Base-by-base conservation (phyloP, 2,329 filamentous ascomycete genomes). In the Plectosphaerella cucumerina region DNA sequence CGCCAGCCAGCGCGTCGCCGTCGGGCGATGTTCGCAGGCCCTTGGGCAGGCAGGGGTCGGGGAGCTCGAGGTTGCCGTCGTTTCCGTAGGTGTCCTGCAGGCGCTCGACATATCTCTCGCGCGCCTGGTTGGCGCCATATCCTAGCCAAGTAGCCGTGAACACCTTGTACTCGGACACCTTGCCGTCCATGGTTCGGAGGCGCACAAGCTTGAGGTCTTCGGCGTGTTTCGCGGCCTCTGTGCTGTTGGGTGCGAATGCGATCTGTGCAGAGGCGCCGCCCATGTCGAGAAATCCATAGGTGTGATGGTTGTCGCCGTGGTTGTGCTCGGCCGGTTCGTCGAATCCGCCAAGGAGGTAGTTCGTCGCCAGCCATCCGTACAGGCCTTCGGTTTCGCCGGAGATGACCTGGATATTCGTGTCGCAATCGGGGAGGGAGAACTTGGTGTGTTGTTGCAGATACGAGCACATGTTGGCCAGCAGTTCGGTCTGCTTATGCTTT, bases 211-310 rank as follows among this genome's bases (percentile, higher is more conserved):
- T 96, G 50, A 99, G 73, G 64, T 97, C 91, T 55, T 97, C 81
- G 0, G 90, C 86, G 66, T 99, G 95, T 63, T 91, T 94, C 62
- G 85, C 81, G 2, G 91, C 86, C 67, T 99, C 94, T 1, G 94
- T 97, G 4, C 81, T 73, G 68, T 99, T 99, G 1, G 94, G 94
- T 2, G 92, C 93, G 68, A 99, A 99, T 0, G 95, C 94, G 62
- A 99, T 97, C 70, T 99, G 94, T 15, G 94, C 93, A 0, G 93
- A 97, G 22, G 94, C 94, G 48, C 94, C 94, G 47, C 94, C 94
- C 95, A 99, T 99, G 65, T 99, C 94, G 54, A 99, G 74, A 63
- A 99, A 99, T 1, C 94, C 94, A 67, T 97, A 99, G 0, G 94
- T 99, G 63, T 92, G 89, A 65, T 97, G 94, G 22, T 81, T 83